phyloP scores from a whole-genome alignment of 495 filamentous ascomycete genomes.

The Platismatia glauca region DNA sequence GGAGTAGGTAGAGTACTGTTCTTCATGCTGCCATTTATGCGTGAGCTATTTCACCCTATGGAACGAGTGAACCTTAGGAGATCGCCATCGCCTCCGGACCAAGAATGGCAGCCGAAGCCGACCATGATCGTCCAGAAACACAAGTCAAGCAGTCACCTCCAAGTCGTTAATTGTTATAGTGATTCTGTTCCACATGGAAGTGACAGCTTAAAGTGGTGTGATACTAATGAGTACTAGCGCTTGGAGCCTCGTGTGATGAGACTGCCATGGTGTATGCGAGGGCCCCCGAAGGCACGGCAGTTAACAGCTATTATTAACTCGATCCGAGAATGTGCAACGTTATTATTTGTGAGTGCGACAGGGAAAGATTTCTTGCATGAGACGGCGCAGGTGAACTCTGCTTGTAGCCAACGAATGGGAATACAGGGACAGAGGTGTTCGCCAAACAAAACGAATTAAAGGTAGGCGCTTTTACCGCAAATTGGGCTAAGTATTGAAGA shows the following conservation, averaged over 20 bases:
- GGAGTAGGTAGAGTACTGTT: too few relatives aligned
- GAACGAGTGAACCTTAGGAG: too few relatives aligned
- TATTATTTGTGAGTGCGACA: neutral
- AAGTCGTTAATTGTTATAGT: too few relatives aligned
- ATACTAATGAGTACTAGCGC: too few relatives aligned
- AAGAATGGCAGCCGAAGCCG: too few relatives aligned
- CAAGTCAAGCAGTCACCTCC: too few relatives aligned
- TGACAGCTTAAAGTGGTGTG: neutral
- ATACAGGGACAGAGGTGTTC: neutral
- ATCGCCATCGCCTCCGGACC: too few relatives aligned
- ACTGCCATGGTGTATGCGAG: neutral
- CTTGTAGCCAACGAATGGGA: neutral
- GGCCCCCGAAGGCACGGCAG: neutral
- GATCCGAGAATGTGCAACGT: neutral
- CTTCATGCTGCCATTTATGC: too few relatives aligned
- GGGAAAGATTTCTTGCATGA: neutral
- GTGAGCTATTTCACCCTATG: too few relatives aligned
- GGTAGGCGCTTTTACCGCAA: slow-evolving; percentile 5
- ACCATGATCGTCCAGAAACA: too few relatives aligned
- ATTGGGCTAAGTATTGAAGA: neutral
- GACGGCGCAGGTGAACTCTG: neutral
- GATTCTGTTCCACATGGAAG: too few relatives aligned
- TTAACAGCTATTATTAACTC: neutral
- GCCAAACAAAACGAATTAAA: neutral
- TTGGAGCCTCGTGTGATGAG: neutral